Evolutionary conservation across 2,329 filamentous ascomycete genomes (phyloP).

Genomic region (Orbilia quercus): DNA sequence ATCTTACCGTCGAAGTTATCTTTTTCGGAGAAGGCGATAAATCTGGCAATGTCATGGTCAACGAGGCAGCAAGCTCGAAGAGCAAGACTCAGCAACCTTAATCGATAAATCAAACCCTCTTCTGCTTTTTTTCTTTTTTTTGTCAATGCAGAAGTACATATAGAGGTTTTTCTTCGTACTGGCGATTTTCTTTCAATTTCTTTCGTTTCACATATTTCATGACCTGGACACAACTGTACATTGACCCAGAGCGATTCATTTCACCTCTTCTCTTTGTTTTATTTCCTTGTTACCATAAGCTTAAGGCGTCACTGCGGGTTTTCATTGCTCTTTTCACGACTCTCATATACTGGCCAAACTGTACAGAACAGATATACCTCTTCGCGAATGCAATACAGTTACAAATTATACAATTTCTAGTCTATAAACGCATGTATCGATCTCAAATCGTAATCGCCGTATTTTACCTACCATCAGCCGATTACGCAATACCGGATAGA

Average conservation of each 20-base stretch:
- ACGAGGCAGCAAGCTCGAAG: slow-evolving; percentile 82
- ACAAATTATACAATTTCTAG: background rate
- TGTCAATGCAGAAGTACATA: background rate
- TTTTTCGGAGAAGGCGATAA: slow-evolving; percentile 86
- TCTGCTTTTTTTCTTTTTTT: too few species aligned
- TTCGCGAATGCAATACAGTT: slow-evolving; percentile 2
- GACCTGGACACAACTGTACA: background rate
- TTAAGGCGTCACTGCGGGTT: slow-evolving; percentile 33
- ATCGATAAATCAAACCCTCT: too few species aligned
- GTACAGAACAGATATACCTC: slow-evolving; percentile 30
- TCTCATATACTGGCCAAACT: slow-evolving; percentile 10
- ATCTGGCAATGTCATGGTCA: slow-evolving; percentile 82
- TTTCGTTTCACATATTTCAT: slow-evolving; percentile 4
- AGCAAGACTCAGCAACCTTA: slow-evolving; percentile 41
- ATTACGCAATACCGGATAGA: too few species aligned
- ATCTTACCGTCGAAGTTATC: slow-evolving; percentile 96
- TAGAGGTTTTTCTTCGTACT: slow-evolving; percentile 2
- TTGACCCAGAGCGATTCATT: background rate
- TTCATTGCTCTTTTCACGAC: slow-evolving; percentile 22
- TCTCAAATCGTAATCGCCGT: too few species aligned
- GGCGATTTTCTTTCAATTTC: background rate
- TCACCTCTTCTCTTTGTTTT: background rate
- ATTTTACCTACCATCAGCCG: too few species aligned
- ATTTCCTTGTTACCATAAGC: background rate
- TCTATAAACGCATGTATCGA: too few species aligned